phyloP scores from a whole-genome alignment of 129 eudicot genomes.

The Flaveria trinervia region DNA sequence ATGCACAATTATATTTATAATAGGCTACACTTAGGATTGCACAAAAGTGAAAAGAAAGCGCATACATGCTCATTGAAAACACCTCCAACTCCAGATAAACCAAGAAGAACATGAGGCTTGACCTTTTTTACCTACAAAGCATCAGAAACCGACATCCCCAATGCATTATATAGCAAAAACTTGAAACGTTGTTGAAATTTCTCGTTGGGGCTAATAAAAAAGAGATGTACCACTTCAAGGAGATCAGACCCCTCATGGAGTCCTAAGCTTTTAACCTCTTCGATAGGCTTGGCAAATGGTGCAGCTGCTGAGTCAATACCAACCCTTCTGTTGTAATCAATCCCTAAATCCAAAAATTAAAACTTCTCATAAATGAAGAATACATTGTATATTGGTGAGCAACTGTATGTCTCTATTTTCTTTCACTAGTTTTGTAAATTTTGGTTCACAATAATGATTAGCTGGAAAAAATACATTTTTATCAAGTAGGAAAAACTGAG shows the following conservation, averaged over 20 bases:
- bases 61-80: constrained; percentile 84
- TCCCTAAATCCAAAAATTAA: constrained; percentile 62
- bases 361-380: constrained; percentile 6
- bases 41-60: constrained; percentile 13
- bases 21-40: constrained; percentile 13
- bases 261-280: constrained; percentile 65
- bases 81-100: constrained; percentile 99
- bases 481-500: constrained; percentile 92
- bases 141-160: constrained; percentile 20
- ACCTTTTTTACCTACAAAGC: constrained; percentile 83
- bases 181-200: neutral
- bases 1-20: neutral
- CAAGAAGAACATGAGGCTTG: constrained; percentile 97
- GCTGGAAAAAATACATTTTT: constrained; percentile 52
- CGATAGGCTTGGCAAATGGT: constrained; percentile 69
- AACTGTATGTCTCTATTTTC: neutral
- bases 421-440: constrained; percentile 5
- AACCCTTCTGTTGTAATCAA: constrained; percentile 77
- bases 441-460: constrained; percentile 7
- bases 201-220: neutral
- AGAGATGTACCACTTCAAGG: constrained; percentile 75
- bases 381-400: neutral
- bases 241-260: constrained; percentile 87
- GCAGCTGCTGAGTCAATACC: constrained; percentile 86
- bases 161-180: constrained; percentile 24